Percentiles rank a stretch among this genome's conserved stretches.
Evolutionary conservation across 75 land plant genomes (phyloP).

Genomic region (Pinus tabuliformis): DNA sequence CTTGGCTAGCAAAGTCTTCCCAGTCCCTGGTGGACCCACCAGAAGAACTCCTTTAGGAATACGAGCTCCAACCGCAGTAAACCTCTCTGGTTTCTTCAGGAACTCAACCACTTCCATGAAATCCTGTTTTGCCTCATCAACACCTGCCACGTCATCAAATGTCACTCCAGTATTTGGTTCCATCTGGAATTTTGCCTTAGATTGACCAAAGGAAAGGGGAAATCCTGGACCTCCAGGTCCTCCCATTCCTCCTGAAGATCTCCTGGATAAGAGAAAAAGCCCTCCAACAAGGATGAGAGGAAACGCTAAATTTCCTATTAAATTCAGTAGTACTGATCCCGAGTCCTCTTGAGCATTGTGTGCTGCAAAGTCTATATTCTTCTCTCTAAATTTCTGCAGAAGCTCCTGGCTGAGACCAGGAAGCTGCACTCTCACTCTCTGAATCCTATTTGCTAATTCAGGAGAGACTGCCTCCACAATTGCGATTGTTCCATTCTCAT

Average conservation of each 20-base stretch:
- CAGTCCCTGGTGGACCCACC: slow-evolving; percentile 98
- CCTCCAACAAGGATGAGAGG: slow-evolving; percentile 89
- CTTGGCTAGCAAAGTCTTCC: slow-evolving; percentile 93
- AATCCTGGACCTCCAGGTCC: slow-evolving; percentile 96
- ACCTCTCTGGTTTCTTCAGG: slow-evolving; percentile 94
- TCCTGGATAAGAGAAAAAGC: slow-evolving; percentile 81
- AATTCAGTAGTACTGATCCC: slow-evolving; percentile 70
- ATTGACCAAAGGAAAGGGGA: slow-evolving; percentile 95
- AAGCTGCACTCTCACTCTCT: slow-evolving; percentile 91
- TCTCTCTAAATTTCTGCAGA: slow-evolving; percentile 88
- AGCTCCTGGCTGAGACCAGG: slow-evolving; percentile 95
- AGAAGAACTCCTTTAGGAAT: slow-evolving; percentile 99
- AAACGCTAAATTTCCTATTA: slow-evolving; percentile 93
- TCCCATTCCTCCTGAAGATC: slow-evolving; percentile 87
- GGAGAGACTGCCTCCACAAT: slow-evolving; percentile 97
- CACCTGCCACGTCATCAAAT: slow-evolving; percentile 98
- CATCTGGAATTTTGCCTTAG: slow-evolving; percentile 98
- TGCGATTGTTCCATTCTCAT: slow-evolving; percentile 95
- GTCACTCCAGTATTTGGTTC: slow-evolving; percentile 99
- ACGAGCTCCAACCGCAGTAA: slow-evolving; percentile 95
- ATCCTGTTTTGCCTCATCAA: slow-evolving; percentile 98
- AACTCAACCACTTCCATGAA: slow-evolving; percentile 99
- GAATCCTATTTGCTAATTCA: slow-evolving; percentile 87
- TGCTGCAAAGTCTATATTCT: slow-evolving; percentile 95
- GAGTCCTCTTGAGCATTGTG: slow-evolving; percentile 95